Evolutionary conservation across 352 stramenopile species (phyloP).

Genomic region (Saprolegnia parasitica): DNA sequence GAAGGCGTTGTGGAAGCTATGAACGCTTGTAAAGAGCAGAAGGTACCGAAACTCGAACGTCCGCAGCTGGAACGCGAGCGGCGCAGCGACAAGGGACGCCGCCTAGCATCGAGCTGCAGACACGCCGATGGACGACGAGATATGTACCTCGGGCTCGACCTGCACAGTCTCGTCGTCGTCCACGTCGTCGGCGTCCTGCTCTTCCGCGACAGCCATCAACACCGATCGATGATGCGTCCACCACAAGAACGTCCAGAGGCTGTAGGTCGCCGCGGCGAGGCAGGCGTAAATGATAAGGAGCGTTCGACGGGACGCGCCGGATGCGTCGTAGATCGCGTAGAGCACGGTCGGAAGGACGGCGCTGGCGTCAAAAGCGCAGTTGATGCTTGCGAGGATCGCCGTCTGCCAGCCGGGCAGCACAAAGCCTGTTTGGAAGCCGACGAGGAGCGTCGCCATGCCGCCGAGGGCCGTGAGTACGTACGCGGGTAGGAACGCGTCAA

Average conservation of each 20-base stretch:
- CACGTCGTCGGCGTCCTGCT: too few relatives aligned
- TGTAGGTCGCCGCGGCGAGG: background rate
- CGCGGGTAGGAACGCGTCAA: slow-evolving; percentile 27
- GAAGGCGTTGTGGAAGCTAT: slow-evolving; percentile 10
- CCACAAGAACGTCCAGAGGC: slow-evolving; percentile 4
- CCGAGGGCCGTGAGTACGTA: slow-evolving; percentile 17
- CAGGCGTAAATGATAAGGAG: slow-evolving; percentile 18
- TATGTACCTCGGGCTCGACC: too few relatives aligned
- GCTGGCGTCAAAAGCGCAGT: slow-evolving; percentile 25
- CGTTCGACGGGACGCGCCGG: background rate
- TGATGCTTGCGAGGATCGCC: slow-evolving; percentile 10
- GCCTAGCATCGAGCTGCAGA: too few relatives aligned
- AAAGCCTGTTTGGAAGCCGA: slow-evolving; percentile 8
- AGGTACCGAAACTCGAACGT: slow-evolving; percentile 4
- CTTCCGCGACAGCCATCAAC: background rate
- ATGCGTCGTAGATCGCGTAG: slow-evolving; percentile 16
- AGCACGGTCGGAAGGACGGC: slow-evolving; percentile 1
- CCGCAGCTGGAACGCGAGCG: background rate
- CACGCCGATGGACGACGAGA: too few relatives aligned
- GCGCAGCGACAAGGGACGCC: background rate
- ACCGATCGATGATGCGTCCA: background rate
- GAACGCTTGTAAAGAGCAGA: background rate
- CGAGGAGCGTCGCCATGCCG: slow-evolving; percentile 14
- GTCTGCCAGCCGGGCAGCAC: slow-evolving; percentile 14
- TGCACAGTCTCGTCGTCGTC: too few relatives aligned